Conservation (phyloP, 2,329 filamentous ascomycete species). For the Zasmidium angulare region DNA sequence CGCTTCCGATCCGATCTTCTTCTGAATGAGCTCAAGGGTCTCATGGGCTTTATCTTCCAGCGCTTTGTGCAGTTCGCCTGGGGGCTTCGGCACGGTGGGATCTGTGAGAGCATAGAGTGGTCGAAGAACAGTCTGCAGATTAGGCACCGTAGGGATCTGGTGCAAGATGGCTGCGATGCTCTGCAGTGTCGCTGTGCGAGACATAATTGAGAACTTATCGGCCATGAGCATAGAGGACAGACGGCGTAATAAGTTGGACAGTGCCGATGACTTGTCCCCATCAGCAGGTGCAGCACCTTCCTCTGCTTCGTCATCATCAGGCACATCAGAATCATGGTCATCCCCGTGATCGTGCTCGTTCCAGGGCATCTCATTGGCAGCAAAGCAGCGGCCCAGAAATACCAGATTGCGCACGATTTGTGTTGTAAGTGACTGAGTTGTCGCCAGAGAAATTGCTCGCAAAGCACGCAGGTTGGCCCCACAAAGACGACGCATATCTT, state of each 20-base stretch:
- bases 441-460: constrained; percentile 57
- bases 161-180: constrained; percentile 70
- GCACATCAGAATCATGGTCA: constrained; percentile 42
- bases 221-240: constrained; percentile 67
- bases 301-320: constrained; percentile 45
- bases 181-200: constrained; percentile 70
- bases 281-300: constrained; percentile 44
- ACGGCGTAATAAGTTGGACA: constrained; percentile 76
- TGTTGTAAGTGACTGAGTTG: constrained; percentile 69
- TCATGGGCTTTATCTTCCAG: constrained; percentile 73
- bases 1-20: constrained; percentile 75
- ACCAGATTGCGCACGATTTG: constrained; percentile 79
- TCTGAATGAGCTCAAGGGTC: constrained; percentile 78
- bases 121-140: constrained; percentile 63
- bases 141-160: constrained; percentile 62
- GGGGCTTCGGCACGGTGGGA: constrained; percentile 60
- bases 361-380: constrained; percentile 56
- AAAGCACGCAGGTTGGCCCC: constrained; percentile 60
- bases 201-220: constrained; percentile 61
- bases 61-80: constrained; percentile 61
- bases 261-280: constrained; percentile 46
- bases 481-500: constrained; percentile 62
- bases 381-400: constrained; percentile 70
- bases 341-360: constrained; percentile 45
- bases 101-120: constrained; percentile 84